Evolutionary conservation across 2,329 filamentous ascomycete genomes (phyloP).

Genomic region (Arthroderma sp.): DNA sequence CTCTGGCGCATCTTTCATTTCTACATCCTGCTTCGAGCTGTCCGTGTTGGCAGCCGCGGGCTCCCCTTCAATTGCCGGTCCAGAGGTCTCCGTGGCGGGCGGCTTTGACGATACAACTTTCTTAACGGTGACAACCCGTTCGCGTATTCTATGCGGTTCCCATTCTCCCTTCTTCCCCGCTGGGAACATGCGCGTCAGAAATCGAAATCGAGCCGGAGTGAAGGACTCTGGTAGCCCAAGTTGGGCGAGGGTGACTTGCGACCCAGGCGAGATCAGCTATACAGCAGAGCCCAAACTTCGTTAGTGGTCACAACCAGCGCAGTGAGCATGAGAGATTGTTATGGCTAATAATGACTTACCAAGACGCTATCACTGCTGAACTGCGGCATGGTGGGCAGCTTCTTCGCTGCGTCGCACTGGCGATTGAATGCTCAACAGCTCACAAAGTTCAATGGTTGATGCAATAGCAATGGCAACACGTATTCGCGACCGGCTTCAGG

Average conservation of each 20-base stretch:
- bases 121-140: constrained; percentile 29
- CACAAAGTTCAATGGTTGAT: background rate
- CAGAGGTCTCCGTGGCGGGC: background rate
- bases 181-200: constrained; percentile 88
- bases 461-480: background rate
- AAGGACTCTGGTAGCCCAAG: constrained; percentile 81
- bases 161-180: constrained; percentile 64
- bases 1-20: constrained; percentile 34
- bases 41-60: constrained; percentile 9
- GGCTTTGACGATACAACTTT: background rate
- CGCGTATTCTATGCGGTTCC: constrained; percentile 68
- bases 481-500: background rate
- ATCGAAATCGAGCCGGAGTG: constrained; percentile 73
- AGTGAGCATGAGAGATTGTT: background rate
- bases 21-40: constrained; percentile 30
- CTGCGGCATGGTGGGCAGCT: constrained; percentile 32
- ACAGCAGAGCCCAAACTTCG: background rate
- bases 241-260: constrained; percentile 80
- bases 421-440: background rate
- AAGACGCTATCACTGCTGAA: constrained; percentile 44
- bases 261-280: constrained; percentile 52
- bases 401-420: constrained; percentile 1
- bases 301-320: background rate
- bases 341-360: constrained; percentile 24
- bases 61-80: background rate